These are phyloP conservation scores for Spizellomyces punctatus DNA, from an alignment of 192 early-diverging fungal species.

Conservation along the genomic window DNA sequence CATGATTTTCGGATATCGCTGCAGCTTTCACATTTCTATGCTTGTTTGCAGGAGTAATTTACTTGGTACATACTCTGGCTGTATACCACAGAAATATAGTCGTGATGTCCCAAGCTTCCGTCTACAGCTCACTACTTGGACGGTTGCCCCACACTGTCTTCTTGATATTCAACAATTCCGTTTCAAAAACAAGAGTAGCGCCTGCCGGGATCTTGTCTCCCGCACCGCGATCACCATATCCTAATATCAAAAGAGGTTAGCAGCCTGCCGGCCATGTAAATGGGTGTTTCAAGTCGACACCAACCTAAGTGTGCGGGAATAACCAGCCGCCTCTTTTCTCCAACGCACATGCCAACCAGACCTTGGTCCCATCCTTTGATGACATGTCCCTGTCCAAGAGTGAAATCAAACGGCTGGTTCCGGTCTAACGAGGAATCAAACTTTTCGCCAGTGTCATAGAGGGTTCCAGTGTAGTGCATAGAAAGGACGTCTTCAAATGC, in stretches of 20 bases:
- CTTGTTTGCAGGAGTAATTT: too few species aligned
- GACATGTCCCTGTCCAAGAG: conserved; percentile 58
- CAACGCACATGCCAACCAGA: conserved; percentile 73
- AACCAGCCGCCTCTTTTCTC: conserved; percentile 73
- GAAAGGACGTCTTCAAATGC: conserved; percentile 35
- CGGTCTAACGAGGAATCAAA: conserved; percentile 77
- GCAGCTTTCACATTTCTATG: too few species aligned
- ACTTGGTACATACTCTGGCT: too few species aligned
- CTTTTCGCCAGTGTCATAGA: conserved; percentile 50
- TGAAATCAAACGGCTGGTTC: conserved; percentile 69
- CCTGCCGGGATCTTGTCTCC: conserved; percentile 49
- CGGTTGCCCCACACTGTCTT: too few species aligned
- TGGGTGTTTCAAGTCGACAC: neutral
- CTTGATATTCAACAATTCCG: conserved; percentile 66
- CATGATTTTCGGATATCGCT: too few species aligned
- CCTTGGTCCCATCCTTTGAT: conserved; percentile 87
- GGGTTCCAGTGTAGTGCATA: conserved; percentile 78
- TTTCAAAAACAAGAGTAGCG: conserved; percentile 77
- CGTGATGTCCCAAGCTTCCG: too few species aligned
- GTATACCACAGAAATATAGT: too few species aligned
- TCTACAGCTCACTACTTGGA: too few species aligned
- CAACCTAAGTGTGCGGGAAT: conserved; percentile 66
- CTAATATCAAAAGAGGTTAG: conserved; percentile 4
- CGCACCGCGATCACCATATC: conserved; percentile 57
- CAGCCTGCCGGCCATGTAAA: conserved; percentile 11